Percentiles rank a stretch among this genome's conserved stretches.
phyloP scores from a whole-genome alignment of 1,284 basidiomycete species.

The Trametes hirsuta region DNA sequence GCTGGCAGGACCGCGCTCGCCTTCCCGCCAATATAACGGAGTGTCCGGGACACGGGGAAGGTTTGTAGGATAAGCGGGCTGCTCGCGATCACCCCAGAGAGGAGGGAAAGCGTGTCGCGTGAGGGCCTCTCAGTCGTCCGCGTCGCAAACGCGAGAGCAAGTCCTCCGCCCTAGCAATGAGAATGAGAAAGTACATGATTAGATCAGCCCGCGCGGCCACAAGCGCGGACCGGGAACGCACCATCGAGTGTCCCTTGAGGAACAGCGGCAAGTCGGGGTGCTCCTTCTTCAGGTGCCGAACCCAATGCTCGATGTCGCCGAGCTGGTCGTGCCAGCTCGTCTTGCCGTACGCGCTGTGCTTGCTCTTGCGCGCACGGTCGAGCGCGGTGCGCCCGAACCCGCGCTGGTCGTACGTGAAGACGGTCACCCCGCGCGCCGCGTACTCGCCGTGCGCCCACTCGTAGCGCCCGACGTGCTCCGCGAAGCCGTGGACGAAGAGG shows the following conservation, averaged over 20 bases:
- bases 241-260: constrained; percentile 87
- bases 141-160: constrained; percentile 64
- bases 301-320: constrained; percentile 70
- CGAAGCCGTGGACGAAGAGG: constrained; percentile 86
- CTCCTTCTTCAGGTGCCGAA: constrained; percentile 52
- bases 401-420: constrained; percentile 85
- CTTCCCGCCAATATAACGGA: constrained; percentile 56
- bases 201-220: not conserved
- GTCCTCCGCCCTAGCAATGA: constrained; percentile 62
- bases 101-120: constrained; percentile 43
- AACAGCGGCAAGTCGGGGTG: constrained; percentile 62
- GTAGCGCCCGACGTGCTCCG: constrained; percentile 81
- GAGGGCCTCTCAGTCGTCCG: constrained; percentile 43
- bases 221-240: constrained; percentile 37
- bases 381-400: constrained; percentile 84
- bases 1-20: constrained; percentile 53
- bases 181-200: not conserved
- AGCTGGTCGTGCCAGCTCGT: constrained; percentile 73
- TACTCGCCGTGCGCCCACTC: constrained; percentile 67
- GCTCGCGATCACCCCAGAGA: constrained; percentile 70
- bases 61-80: constrained; percentile 72
- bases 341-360: constrained; percentile 62
- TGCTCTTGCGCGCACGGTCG: constrained; percentile 51
- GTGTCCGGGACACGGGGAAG: constrained; percentile 54
- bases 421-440: constrained; percentile 58